Conservation (phyloP, 2,329 filamentous ascomycete species). For the Fusarium setosum region DNA sequence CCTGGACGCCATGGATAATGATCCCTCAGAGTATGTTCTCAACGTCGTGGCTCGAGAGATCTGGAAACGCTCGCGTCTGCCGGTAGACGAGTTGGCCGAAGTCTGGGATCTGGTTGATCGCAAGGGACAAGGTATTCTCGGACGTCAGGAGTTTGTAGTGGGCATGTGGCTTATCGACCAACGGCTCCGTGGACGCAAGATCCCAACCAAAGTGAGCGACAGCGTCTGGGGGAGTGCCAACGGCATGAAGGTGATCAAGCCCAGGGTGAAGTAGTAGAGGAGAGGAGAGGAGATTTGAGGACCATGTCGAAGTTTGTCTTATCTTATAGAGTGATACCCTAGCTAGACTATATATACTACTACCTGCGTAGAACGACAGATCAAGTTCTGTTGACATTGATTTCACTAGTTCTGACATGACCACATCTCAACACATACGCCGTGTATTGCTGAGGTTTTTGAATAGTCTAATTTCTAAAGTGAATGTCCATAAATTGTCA, state of each 20-base stretch:
- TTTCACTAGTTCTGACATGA: no score
- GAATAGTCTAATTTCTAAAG: not conserved
- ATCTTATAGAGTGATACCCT: slow-evolving; percentile 43
- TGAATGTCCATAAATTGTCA: not conserved
- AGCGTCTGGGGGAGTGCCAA: slow-evolving; percentile 81
- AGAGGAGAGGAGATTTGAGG: slow-evolving; percentile 7
- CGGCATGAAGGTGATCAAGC: slow-evolving; percentile 54
- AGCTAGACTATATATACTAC: slow-evolving; percentile 18
- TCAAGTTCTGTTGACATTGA: not conserved
- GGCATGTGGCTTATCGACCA: slow-evolving; percentile 88
- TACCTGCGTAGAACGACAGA: not conserved
- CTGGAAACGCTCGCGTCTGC: slow-evolving; percentile 78
- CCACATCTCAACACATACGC: no score
- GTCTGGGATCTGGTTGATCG: slow-evolving; percentile 82
- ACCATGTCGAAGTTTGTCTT: slow-evolving; percentile 8
- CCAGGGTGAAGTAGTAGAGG: slow-evolving; percentile 40
- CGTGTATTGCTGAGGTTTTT: not conserved
- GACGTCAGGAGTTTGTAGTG: slow-evolving; percentile 81
- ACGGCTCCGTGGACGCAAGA: slow-evolving; percentile 80
- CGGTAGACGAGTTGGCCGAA: slow-evolving; percentile 75
- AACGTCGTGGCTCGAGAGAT: slow-evolving; percentile 79
- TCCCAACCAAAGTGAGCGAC: slow-evolving; percentile 76
- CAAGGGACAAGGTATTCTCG: slow-evolving; percentile 64
- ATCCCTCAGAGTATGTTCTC: slow-evolving; percentile 64
- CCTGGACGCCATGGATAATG: slow-evolving; percentile 31